These are phyloP conservation scores for Vitis amurensis DNA, from an alignment of 164 flowering plant genomes.

Conservation along the genomic window DNA sequence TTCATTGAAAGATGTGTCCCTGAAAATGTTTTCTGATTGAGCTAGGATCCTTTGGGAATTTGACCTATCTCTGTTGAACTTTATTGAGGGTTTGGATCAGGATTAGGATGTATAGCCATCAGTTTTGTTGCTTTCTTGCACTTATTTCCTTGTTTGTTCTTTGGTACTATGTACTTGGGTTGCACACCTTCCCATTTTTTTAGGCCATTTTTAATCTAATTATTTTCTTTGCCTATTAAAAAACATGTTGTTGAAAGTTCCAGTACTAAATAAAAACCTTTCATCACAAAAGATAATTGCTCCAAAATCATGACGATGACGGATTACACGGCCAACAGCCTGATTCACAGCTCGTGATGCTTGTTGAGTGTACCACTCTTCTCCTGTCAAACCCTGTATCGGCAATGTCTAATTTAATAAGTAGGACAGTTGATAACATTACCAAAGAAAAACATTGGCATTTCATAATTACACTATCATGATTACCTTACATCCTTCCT, in stretches of 20 bases:
- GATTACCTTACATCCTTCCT: slow-evolving; percentile 51
- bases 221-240: no score
- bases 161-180: no score
- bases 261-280: slow-evolving; percentile 46
- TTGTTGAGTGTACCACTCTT: slow-evolving; percentile 94
- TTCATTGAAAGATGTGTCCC: no score
- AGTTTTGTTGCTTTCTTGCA: no score
- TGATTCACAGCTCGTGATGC: slow-evolving; percentile 96
- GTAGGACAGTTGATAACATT: not conserved
- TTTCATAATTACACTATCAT: not conserved
- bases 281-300: slow-evolving; percentile 96
- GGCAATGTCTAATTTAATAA: slow-evolving; percentile 4
- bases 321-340: slow-evolving; percentile 98
- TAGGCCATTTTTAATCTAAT: no score
- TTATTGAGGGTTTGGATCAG: no score
- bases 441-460: not conserved
- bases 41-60: no score
- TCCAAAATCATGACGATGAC: slow-evolving; percentile 96
- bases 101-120: no score
- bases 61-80: no score
- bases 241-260: slow-evolving; percentile 1
- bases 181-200: no score
- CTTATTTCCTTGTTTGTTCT: no score
- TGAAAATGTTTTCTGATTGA: no score
- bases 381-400: slow-evolving; percentile 69